Conservation (phyloP, 1,284 basidiomycete species). For the Trichosporon sp. region DNA sequence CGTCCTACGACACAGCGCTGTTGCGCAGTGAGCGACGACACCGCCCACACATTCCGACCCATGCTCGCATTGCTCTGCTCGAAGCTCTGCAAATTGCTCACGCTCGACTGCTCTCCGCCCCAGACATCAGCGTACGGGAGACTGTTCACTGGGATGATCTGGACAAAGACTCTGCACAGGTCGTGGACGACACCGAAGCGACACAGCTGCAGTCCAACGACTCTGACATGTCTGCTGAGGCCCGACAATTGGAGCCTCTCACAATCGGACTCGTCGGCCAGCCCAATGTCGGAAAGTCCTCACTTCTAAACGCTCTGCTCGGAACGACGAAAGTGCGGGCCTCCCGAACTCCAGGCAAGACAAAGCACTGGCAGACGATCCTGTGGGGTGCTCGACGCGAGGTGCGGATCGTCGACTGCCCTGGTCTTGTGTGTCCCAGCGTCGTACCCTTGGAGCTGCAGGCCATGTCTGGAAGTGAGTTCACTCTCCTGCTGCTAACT, state of each 20-base stretch:
- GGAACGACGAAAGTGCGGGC: constrained; percentile 73
- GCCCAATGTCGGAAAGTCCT: constrained; percentile 90
- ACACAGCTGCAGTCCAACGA: background rate
- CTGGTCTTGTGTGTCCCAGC: constrained; percentile 76
- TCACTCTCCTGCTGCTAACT: background rate
- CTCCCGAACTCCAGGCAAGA: constrained; percentile 88
- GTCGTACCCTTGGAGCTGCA: constrained; percentile 73
- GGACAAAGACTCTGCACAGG: background rate
- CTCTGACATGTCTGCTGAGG: background rate
- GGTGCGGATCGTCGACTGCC: constrained; percentile 77
- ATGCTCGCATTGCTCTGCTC: constrained; percentile 55
- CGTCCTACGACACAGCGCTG: constrained; percentile 60
- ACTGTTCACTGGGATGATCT: constrained; percentile 65
- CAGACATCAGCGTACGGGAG: constrained; percentile 57
- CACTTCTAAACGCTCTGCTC: constrained; percentile 81
- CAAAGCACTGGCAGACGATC: constrained; percentile 87
- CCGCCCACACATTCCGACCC: constrained; percentile 61
- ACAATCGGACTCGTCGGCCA: constrained; percentile 86
- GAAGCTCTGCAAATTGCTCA: constrained; percentile 64
- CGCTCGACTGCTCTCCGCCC: constrained; percentile 56
- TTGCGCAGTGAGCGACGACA: constrained; percentile 28
- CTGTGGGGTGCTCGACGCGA: constrained; percentile 66
- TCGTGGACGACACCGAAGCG: background rate
- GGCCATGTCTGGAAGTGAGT: constrained; percentile 49
- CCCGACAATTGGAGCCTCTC: constrained; percentile 51